Percentiles rank a stretch among this genome's conserved stretches.
These are phyloP conservation scores for Hypoxylon fragiforme DNA, from an alignment of 495 filamentous ascomycete genomes.

Conservation along the genomic window DNA sequence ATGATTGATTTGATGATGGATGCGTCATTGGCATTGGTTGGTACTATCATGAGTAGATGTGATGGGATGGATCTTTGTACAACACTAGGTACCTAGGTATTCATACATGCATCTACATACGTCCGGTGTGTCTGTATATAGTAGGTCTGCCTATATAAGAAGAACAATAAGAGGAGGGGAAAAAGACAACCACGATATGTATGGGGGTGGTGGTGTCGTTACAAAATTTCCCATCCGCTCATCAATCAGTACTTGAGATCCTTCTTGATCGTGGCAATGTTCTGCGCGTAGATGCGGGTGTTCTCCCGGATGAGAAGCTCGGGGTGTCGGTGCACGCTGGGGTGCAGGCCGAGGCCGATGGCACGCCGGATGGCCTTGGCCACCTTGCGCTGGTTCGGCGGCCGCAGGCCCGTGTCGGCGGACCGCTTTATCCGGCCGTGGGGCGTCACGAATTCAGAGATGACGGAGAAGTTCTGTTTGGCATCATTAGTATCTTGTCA, in stretches of 20 bases:
- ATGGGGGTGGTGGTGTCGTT: no score
- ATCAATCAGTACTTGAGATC: not conserved
- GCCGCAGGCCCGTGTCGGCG: conserved; percentile 73
- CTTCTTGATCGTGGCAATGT: conserved; percentile 10
- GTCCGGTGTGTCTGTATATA: conserved; percentile 37
- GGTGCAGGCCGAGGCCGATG: conserved; percentile 88
- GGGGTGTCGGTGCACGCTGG: conserved; percentile 90
- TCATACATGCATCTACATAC: conserved; percentile 26
- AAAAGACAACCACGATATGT: no score
- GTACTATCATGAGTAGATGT: conserved; percentile 14
- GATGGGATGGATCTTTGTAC: conserved; percentile 31
- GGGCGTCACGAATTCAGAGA: conserved; percentile 83
- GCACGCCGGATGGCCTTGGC: conserved; percentile 88
- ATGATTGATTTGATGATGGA: no score
- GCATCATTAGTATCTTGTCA: conserved; percentile 4
- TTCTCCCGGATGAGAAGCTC: conserved; percentile 64
- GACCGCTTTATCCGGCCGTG: conserved; percentile 83
- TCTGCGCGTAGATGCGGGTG: conserved; percentile 15
- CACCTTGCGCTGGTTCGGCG: conserved; percentile 88
- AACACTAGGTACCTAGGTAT: conserved; percentile 40
- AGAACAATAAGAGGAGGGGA: not conserved
- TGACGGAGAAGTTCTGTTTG: conserved; percentile 85
- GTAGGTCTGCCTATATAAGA: conserved; percentile 8
- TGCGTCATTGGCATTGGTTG: no score
- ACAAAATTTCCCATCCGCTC: no score